Evolutionary conservation across 2,329 filamentous ascomycete genomes (phyloP), one percentile per base, ranked within the genome.

Genomic region (Didymosphaeria variabile): DNA sequence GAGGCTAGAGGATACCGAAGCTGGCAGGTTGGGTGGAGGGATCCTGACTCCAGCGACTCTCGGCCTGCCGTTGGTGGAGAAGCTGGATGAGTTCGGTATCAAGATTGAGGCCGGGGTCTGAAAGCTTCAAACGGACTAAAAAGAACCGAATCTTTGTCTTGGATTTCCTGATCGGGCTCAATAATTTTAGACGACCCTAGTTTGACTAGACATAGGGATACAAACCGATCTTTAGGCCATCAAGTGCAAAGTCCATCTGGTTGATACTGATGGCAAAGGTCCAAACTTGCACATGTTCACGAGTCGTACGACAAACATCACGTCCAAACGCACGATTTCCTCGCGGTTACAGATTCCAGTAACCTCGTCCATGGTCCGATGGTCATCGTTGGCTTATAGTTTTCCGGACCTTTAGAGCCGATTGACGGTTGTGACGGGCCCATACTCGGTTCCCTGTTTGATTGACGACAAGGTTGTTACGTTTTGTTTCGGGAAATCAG

Each of bases 11-110:
- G 74, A 88, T 15, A 79, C 87, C 2, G 71, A 79, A 40, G 83
- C 82, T 10, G 80, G 83, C 51, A 77, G 83, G 38, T 79, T 92
- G 13, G 82, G 82, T 1, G 91, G 91, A 19, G 91, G 91, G 2
- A 80, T 92, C 26, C 86, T 91, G 63, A 94, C 91, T 1, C 88
- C 91, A 0, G 89, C 91, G 0, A 90, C 86, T 57, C 79, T 94
- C 2, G 91, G 91, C 0, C 87, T 90, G 67, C 79, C 83, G 10
- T 90, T 87, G 70, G 80, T 93, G 61, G 86, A 92, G 70, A 83
- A 89, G 15, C 70, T 92, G 44, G 80, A 85, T 38, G 81, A 83
- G 36, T 84, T 81, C 42, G 90, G 90, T 2, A 85, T 93, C 70
- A 86, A 86, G 72, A 82, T 90, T 29, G 62, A 64, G 50, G 63